Conservation (phyloP, 345 rosid species). For the Camelina hispida region DNA sequence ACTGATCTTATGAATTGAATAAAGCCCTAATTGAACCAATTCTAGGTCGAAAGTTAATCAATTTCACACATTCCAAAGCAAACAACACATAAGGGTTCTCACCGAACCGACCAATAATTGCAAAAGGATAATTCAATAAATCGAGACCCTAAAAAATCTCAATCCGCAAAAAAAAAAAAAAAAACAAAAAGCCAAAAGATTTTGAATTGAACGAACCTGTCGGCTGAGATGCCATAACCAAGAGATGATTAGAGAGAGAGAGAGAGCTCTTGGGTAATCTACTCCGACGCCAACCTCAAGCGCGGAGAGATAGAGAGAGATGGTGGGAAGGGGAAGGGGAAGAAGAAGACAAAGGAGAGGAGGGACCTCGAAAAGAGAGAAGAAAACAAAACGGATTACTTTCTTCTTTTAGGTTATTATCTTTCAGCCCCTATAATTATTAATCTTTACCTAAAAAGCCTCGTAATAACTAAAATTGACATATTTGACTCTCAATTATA, state of each 20-base stretch:
- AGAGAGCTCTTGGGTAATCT: constrained; percentile 18
- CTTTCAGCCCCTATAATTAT: constrained; percentile 28
- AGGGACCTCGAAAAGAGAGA: constrained; percentile 45
- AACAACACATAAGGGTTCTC: too few relatives aligned
- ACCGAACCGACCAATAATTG: constrained; percentile 12
- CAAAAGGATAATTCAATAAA: background rate
- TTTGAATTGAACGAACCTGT: constrained; percentile 45
- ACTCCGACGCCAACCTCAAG: constrained; percentile 39
- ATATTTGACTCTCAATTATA: constrained; percentile 18
- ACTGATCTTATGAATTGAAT: background rate
- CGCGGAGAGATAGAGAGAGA: constrained; percentile 27
- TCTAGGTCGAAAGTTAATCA: background rate
- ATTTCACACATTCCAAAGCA: background rate
- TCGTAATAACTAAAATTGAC: background rate
- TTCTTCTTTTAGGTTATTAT: constrained; percentile 42
- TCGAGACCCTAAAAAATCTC: constrained; percentile 6
- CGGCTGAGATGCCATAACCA: constrained; percentile 58
- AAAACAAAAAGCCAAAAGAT: background rate
- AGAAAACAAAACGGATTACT: constrained; percentile 40
- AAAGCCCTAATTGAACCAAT: constrained; percentile 16
- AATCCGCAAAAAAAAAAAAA: background rate
- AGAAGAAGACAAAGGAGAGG: constrained; percentile 32
- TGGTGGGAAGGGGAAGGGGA: background rate
- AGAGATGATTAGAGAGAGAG: constrained; percentile 35
- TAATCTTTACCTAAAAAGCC: constrained; percentile 1